Evolutionary conservation across 2,329 filamentous ascomycete species (phyloP), one percentile per base, ranked within the genome.

Genomic region (Alternaria sp.): DNA sequence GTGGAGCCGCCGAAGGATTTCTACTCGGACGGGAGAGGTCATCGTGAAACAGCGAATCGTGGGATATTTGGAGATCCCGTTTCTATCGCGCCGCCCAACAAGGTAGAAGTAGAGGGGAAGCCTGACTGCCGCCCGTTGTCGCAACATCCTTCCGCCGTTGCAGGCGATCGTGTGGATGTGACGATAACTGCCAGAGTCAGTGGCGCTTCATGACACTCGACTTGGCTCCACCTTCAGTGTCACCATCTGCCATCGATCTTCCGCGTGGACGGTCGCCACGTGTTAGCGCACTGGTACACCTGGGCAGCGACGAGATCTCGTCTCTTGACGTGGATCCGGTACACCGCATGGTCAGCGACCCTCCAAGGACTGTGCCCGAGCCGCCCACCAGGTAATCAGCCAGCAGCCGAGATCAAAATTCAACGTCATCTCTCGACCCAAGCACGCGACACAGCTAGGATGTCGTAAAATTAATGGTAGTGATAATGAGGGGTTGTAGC

Each of bases 391-490:
- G 26, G 54, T 40, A 52, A 59, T 59, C 50, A 58, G 23, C 46
- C 19, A 40, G 45, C 21, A 60, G 49, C 49, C 56, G 56, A 47
- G 32, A 47, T 55, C n/a, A 13, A 50, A 55, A 62, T 62, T 62
- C 57, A 32, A 68, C 68, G 67, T 70, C 64, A 71, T 71, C 64
- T 73, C 69, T 60, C 65, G 52, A 69, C 60, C 57, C 51, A 32
- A 47, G 45, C 30, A 55, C 36, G 51, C 59, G 52, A 52, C 62
- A 59, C 56, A 56, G 57, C 43, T 57, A 40, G 55, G 43, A 23
- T 40, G 43, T 54, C 26, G 43, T 36, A 44, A 62, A 19, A 62
- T 62, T 59, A 54, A 58, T 50, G 32, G 49, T 45, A 21, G 43
- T 54, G 44, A 52, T 62, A 54, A 68, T 69, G 63, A 65, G 64